Evolutionary conservation across 352 stramenopile species (phyloP).

Genomic region (Phytophthora foliorum): DNA sequence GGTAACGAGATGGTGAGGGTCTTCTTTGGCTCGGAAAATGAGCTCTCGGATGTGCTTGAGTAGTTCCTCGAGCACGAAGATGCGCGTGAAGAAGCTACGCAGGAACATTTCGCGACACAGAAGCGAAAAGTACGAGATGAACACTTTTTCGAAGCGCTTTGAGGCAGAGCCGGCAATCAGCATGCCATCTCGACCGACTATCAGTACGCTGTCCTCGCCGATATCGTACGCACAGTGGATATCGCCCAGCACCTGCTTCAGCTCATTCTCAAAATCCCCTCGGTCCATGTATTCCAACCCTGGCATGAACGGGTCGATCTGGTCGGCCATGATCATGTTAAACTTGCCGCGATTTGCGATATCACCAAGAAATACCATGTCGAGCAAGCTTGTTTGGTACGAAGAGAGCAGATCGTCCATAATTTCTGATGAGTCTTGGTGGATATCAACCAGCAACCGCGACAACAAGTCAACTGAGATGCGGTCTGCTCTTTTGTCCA

Average conservation of each 20-base stretch:
- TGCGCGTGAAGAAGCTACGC: conserved; percentile 96
- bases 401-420: conserved; percentile 95
- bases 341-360: conserved; percentile 95
- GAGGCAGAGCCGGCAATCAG: conserved; percentile 94
- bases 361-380: conserved; percentile 95
- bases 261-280: conserved; percentile 97
- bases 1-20: conserved; percentile 86
- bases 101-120: conserved; percentile 96
- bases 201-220: conserved; percentile 94
- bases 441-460: conserved; percentile 95
- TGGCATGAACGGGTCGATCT: conserved; percentile 97
- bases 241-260: conserved; percentile 95
- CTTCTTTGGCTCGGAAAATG: conserved; percentile 88
- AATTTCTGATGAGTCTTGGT: conserved; percentile 94
- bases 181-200: conserved; percentile 95
- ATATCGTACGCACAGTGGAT: conserved; percentile 96
- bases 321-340: conserved; percentile 97
- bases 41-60: conserved; percentile 93
- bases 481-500: conserved; percentile 95
- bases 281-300: conserved; percentile 98
- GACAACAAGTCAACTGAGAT: conserved; percentile 96
- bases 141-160: conserved; percentile 94
- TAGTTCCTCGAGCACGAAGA: conserved; percentile 96
- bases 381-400: conserved; percentile 94
- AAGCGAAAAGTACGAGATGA: conserved; percentile 96